Evolutionary conservation across 2,329 filamentous ascomycete species (phyloP), one percentile per base, ranked within the genome.

Genomic region (Cercospora sesami): DNA sequence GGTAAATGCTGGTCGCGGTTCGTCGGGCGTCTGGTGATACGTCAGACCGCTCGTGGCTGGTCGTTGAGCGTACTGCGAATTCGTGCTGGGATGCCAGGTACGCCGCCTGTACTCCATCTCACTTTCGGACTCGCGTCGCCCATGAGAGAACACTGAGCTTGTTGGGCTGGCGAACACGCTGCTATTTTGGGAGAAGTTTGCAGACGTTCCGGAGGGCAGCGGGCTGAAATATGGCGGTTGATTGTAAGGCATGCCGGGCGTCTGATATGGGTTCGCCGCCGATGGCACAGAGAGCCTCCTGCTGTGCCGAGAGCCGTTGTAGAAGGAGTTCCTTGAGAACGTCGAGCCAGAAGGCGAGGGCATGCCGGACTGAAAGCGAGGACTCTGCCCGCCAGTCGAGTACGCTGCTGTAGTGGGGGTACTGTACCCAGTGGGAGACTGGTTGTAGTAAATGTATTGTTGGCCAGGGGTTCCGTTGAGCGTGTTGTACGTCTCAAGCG

Each of bases 51-150:
- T 94, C 14, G 89, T 91, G 16, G 87, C 86, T 60, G 89, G 87
- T 33, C 88, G 83, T 68, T 85, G 85, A 69, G 80, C 79, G 68
- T 88, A 88, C 70, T 86, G 86, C 16, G 86, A 85, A 68, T 84
- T 83, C 10, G 89, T 91, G 69, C 93, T 91, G 0, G 93, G 92
- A 79, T 97, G 94, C 94, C 94, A 97, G 2, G 94, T 97, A 63
- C 93, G 87, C 69, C 94, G 85, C 71, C 93, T 88, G 86, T 89
- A 92, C 65, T 92, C 91, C 51, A 93, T 89, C 70, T 96, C 93
- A 0, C 86, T 81, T 21, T 84, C 82, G 62, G 91, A 91, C 48
- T 93, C 91, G 51, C 90, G 85, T 31, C 90, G 83, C 4, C 86
- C 85, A 79, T 88, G 90, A 7, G 84, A 83, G 36, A 89, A 87